Base-by-base conservation (phyloP, 1,284 basidiomycete genomes). In the Caloboletus inedulis region DNA sequence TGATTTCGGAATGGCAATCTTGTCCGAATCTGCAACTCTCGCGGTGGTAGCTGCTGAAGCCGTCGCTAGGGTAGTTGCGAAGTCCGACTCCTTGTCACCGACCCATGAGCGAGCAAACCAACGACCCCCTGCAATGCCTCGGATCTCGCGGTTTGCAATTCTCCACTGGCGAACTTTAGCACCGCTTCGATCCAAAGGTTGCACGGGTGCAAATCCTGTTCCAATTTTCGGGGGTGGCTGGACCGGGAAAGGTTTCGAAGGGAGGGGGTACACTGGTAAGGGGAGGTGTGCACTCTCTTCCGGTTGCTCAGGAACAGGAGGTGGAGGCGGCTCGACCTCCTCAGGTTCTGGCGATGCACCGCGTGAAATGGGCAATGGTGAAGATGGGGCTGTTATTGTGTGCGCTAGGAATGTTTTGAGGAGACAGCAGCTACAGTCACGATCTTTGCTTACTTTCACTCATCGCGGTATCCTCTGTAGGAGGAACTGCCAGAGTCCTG, bases 51-150 rank as follows among this genome's bases (percentile, higher is more conserved):
- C 49, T 23, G 63, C 60, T 16, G 62, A 42, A 54, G 79, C 60
- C 14, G 63, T 61, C 4, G 63, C 53, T 2, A 76, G 50, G 3
- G 67, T 59, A 14, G 57, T 58, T 1, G 73, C 77, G 51, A 77
- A 82, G 53, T 85, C 79, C 13, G 85, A 88, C 40, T 87, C 85
- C 66, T 87, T 89, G 54, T 84, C 83, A n/a, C 87, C 88, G 13
- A 87, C 84, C 87, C 87, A 90, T 13, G 84, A 73, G 27, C 77
- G 78, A 8, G 81, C 71, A 60, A 89, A 85, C 88, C 88, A 90
- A 27, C 87, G 78, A 3, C 87, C 87, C 13, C 87, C 87, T 30
- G 83, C 88, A 49, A 90, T 88, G 9, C 87, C 88, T 39, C 85
- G 76, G 43, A 90, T 81, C 66, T 90, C 88, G 45, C 88, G 79